Evolutionary conservation across 148 eudicot genomes (phyloP).

Genomic region (Fagopyrum esculentum): DNA sequence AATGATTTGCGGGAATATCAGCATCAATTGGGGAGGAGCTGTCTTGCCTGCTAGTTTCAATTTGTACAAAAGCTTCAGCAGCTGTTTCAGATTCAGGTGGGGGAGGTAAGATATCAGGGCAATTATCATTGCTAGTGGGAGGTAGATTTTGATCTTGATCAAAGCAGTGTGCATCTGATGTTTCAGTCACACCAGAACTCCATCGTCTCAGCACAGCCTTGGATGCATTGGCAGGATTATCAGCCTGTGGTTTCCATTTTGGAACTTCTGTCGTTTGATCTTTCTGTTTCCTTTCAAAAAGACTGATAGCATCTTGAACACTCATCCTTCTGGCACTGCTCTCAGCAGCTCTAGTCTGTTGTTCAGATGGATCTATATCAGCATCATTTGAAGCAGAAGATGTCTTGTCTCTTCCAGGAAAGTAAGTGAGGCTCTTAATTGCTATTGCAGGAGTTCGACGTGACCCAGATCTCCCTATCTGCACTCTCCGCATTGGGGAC

Average conservation of each 20-base stretch:
- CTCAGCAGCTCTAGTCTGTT: conserved; percentile 45
- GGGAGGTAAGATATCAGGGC: conserved; percentile 19
- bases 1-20: conserved; percentile 24
- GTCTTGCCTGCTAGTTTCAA: conserved; percentile 25
- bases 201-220: conserved; percentile 88
- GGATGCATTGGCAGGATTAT: conserved; percentile 37
- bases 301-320: conserved; percentile 89
- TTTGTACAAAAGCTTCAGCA: conserved; percentile 24
- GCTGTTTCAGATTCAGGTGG: conserved; percentile 22
- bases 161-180: conserved; percentile 24
- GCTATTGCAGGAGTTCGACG: conserved; percentile 72
- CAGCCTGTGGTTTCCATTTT: conserved; percentile 35
- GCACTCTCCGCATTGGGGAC: conserved; percentile 92
- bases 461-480: conserved; percentile 87
- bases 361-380: conserved; percentile 51
- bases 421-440: conserved; percentile 62
- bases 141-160: conserved; percentile 18
- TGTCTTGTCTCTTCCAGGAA: conserved; percentile 62
- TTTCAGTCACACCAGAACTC: conserved; percentile 73
- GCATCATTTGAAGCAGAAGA: conserved; percentile 34
- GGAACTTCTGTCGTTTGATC: conserved; percentile 46
- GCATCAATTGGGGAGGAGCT: conserved; percentile 22
- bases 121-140: conserved; percentile 22
- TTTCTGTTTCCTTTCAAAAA: conserved; percentile 85
- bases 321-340: conserved; percentile 68